Base-by-base conservation (phyloP, 495 filamentous ascomycete genomes). In the Tuber umbilicatum region DNA sequence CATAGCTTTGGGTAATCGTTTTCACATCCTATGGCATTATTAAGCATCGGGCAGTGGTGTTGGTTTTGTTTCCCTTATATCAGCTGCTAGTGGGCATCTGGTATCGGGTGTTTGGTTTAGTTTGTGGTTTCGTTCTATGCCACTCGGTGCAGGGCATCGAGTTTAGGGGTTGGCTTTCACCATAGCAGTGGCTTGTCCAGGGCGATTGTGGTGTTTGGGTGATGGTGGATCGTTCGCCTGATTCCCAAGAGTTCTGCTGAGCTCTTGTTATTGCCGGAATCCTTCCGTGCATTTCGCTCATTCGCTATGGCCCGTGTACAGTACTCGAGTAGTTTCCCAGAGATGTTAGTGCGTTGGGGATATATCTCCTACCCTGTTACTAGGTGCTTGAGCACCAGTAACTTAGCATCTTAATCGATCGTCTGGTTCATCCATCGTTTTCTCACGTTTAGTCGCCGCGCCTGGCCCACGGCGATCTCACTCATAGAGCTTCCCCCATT, bases 391-490 rank as follows among this genome's bases (percentile, higher is more conserved):
- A n/a, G n/a, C n/a, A n/a, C n/a, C n/a, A n/a, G n/a, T n/a, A 40
- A 6, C 5, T 1, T 23, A 50, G 45, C 0, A 50, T 50, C 45
- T 50, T 50, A n/a, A 50, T n/a, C 47, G 47, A n/a, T n/a, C 47
- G n/a, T 27, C 50, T 31, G n/a, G 50, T 60, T 27, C 50, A 60
- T 60, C 50, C 50, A 60, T 60, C 50, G n/a, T 60, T 60, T 60
- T n/a, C n/a, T 27, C 50, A 31, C n/a, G 10, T 60, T 27, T 0
- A 12, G n/a, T 14, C 31, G 19, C 2, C 23, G n/a, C 31, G n/a
- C n/a, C 31, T 14, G 50, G 50, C 50, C 50, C 23, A 60, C 10
- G 23, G 50, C 1, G 50, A 60, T 60, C n/a, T 2, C 50, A 27
- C 23, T 14, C 23, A n/a, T 3, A 27, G 50, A 3, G n/a, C 50